Base-by-base conservation (phyloP, 78 protist genomes). In the Pelomyxa schiedti region DNA sequence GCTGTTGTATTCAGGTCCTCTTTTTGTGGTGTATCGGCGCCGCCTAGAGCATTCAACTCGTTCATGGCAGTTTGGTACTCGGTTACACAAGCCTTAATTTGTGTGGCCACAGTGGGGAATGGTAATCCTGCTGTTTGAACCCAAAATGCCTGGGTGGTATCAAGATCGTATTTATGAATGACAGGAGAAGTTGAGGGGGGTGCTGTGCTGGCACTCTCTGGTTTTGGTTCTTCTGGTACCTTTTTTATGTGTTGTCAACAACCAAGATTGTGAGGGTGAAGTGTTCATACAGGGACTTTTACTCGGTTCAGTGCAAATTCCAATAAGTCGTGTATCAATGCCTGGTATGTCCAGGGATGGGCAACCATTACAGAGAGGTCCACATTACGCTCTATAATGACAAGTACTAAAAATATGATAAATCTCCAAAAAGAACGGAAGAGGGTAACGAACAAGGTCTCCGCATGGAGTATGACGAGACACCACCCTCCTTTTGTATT, bases 341-440 rank as follows among this genome's bases (percentile, higher is more conserved):
- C 84, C 40, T 82, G 83, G 72, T 92, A 92, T 4, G 89, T 82
- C 94, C 94, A 92, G 9, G 93, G 71, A 76, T 92, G 96, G 47
- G 86, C 93, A 37, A 92, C 75, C 71, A 84, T 58, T 9, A 83
- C 86, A n/a, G 80, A 42, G 32, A 92, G 36, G 72, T 92, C 96
- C 0, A 79, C 42, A 28, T 66, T 68, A 26, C 96, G 81, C 52
- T 92, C 96, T 6, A 82, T 8, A 1, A 92, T 28, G 29, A 92
- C 32, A 16, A 92, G 76, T 5, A 92, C 88, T 0, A 88, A 79
- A 29, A 81, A 8, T 37, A 42, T 75, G 65, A 65, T 72, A 29
- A 39, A 28, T 8, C 79, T n/a, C n/a, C n/a, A n/a, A n/a, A n/a
- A n/a, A 65, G n/a, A 81, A 26, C 40, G 64, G 70, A 26, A 65